Conservation (phyloP, 345 rosid species). For the Eucalyptus cloeziana region DNA sequence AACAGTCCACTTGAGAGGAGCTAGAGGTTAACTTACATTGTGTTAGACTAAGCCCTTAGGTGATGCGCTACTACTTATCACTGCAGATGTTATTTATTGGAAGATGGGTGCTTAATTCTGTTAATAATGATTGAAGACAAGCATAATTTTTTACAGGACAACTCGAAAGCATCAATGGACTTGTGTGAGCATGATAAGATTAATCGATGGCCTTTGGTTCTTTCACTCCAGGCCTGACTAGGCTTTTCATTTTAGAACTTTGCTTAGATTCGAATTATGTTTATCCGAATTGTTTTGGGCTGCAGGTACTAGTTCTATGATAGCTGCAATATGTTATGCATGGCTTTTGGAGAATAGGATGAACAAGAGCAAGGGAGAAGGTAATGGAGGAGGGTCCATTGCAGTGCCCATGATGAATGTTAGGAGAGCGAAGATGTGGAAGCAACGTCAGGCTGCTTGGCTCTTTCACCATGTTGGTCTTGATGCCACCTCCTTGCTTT, state of each 20-base stretch:
- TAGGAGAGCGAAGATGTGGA: conserved; percentile 47
- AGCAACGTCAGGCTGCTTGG: conserved; percentile 52
- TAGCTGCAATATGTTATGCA: conserved; percentile 53
- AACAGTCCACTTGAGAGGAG: not conserved
- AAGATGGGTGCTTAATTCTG: not conserved
- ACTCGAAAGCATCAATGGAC: not conserved
- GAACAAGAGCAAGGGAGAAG: conserved; percentile 17
- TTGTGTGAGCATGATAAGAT: not conserved
- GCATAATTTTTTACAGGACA: not conserved
- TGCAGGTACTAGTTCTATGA: conserved; percentile 56
- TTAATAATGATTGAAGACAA: not conserved
- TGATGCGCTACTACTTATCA: not conserved
- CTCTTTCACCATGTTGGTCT: conserved; percentile 49
- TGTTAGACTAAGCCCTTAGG: not conserved
- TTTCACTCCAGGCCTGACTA: not conserved
- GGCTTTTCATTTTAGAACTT: not conserved
- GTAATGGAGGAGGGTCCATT: not conserved
- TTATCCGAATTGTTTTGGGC: not conserved
- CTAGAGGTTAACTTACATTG: not conserved
- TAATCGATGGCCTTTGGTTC: not conserved
- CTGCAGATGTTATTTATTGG: not conserved
- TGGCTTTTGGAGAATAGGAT: conserved; percentile 36
- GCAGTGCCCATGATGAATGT: conserved; percentile 49
- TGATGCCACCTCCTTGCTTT: conserved; percentile 39
- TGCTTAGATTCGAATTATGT: not conserved